Evolutionary conservation across 441 rosid species (phyloP).

Genomic region (Gossypium lobatum): DNA sequence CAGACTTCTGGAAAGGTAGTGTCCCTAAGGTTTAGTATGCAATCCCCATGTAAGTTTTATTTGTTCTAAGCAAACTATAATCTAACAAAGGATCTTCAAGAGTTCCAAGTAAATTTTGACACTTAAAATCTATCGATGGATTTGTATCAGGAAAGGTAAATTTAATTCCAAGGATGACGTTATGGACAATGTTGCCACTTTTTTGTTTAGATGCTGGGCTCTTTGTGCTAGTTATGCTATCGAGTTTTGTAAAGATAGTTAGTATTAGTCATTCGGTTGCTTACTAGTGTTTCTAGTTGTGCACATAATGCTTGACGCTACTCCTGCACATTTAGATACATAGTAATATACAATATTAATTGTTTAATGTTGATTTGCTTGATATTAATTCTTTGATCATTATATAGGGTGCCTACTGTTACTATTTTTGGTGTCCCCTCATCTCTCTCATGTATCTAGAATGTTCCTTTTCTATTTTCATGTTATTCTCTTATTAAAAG

Average conservation of each 20-base stretch:
- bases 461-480: neutral
- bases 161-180: neutral
- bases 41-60: neutral
- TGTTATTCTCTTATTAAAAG: neutral
- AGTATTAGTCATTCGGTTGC: neutral
- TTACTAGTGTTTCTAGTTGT: neutral
- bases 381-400: neutral
- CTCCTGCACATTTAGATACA: neutral
- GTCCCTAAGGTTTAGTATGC: neutral
- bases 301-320: neutral
- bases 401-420: conserved; percentile 9
- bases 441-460: neutral
- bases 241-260: neutral
- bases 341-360: neutral
- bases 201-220: neutral
- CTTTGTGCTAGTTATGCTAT: neutral
- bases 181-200: neutral
- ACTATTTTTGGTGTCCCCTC: neutral
- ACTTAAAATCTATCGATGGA: neutral
- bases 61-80: neutral
- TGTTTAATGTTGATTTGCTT: conserved; percentile 1
- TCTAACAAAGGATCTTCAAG: neutral
- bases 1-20: neutral
- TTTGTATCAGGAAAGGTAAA: neutral
- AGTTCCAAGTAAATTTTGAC: neutral